These are phyloP conservation scores for Verticillium zaregamsianum DNA, from an alignment of 2,329 filamentous ascomycete genomes.

Conservation along the genomic window DNA sequence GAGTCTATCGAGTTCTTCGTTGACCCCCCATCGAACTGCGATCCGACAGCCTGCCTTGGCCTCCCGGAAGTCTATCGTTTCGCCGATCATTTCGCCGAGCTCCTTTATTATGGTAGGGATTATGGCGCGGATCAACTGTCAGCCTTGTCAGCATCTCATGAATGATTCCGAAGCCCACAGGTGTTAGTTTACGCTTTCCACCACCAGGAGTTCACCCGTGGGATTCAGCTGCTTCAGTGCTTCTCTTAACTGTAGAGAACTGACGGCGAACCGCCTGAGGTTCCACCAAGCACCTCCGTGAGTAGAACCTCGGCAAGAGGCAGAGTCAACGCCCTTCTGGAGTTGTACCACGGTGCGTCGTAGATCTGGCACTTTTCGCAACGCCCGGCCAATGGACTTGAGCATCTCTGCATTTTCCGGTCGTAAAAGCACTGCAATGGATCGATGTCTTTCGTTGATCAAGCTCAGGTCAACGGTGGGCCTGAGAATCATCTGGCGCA, in stretches of 20 bases:
- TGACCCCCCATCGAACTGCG: slow-evolving; percentile 68
- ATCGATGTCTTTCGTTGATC: slow-evolving; percentile 68
- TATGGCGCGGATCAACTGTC: not conserved
- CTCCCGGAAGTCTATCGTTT: slow-evolving; percentile 75
- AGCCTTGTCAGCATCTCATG: not conserved
- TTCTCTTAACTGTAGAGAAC: slow-evolving; percentile 66
- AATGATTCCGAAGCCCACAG: not conserved
- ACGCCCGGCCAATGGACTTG: slow-evolving; percentile 50
- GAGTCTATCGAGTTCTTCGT: slow-evolving; percentile 70
- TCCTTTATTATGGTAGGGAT: slow-evolving; percentile 44
- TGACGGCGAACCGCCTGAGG: slow-evolving; percentile 67
- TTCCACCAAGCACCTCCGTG: slow-evolving; percentile 68
- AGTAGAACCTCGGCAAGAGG: slow-evolving; percentile 45
- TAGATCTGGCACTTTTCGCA: slow-evolving; percentile 75
- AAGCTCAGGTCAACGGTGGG: slow-evolving; percentile 65
- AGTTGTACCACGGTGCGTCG: slow-evolving; percentile 64
- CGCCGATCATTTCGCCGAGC: slow-evolving; percentile 67
- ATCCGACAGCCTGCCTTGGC: slow-evolving; percentile 69
- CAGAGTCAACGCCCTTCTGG: slow-evolving; percentile 68
- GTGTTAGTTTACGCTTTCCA: slow-evolving; percentile 42
- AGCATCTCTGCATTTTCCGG: slow-evolving; percentile 61
- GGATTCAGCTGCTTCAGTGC: slow-evolving; percentile 53
- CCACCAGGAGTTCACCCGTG: slow-evolving; percentile 46
- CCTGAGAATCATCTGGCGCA: slow-evolving; percentile 78
- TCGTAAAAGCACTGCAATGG: slow-evolving; percentile 62